Percentiles rank a stretch among this genome's conserved stretches.
Evolutionary conservation across 1,284 basidiomycete species (phyloP).

Genomic region (Coriolopsis trogii): DNA sequence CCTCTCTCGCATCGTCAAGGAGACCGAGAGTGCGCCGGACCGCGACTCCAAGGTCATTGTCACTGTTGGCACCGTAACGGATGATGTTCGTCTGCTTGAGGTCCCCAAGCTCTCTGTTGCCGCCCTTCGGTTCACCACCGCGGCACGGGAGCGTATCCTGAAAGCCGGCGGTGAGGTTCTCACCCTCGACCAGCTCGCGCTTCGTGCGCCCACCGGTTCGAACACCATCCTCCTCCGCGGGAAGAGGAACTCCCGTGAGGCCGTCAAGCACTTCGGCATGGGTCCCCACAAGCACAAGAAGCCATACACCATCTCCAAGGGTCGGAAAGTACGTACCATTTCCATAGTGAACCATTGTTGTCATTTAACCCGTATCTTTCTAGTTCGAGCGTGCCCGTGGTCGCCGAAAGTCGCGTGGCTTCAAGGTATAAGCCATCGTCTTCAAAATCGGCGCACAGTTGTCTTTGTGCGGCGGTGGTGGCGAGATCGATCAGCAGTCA

Average conservation of each 20-base stretch:
- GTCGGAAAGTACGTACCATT: constrained; percentile 74
- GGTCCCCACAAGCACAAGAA: constrained; percentile 93
- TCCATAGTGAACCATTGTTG: neutral
- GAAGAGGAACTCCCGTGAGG: constrained; percentile 91
- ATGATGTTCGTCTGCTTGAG: constrained; percentile 89
- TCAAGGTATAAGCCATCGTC: constrained; percentile 72
- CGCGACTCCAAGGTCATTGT: constrained; percentile 87
- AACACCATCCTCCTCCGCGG: constrained; percentile 95
- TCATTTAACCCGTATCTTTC: constrained; percentile 16
- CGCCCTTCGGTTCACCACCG: constrained; percentile 93
- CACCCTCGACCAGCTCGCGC: constrained; percentile 96
- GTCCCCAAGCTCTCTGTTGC: constrained; percentile 95
- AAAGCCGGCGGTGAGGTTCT: constrained; percentile 94
- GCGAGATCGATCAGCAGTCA: constrained; percentile 21
- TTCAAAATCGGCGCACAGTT: constrained; percentile 32
- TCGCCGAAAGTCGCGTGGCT: constrained; percentile 91
- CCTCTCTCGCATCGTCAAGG: constrained; percentile 86
- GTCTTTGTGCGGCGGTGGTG: constrained; percentile 17
- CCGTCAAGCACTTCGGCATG: constrained; percentile 97
- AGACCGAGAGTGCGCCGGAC: constrained; percentile 73
- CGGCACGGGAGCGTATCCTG: constrained; percentile 93
- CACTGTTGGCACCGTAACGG: constrained; percentile 91
- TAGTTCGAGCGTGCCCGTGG: constrained; percentile 91
- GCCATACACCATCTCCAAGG: constrained; percentile 92
- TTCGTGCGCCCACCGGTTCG: constrained; percentile 91